Conservation (phyloP, 805 yeast genomes). For the Novakomyces olei region DNA sequence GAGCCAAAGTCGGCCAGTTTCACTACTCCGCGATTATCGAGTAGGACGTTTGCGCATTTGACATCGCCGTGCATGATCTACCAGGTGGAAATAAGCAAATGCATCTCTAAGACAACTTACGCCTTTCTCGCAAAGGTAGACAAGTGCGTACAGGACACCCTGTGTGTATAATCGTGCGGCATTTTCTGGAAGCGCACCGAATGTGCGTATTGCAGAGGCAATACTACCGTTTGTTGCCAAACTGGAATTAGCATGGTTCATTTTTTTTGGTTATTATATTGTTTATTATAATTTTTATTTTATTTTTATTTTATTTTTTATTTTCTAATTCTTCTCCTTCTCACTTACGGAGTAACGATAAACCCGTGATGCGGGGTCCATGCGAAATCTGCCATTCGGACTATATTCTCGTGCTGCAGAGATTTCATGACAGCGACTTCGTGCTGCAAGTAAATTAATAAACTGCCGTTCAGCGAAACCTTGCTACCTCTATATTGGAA, state of each 20-base stretch:
- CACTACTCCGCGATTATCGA: constrained; percentile 39
- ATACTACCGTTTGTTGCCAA: constrained; percentile 33
- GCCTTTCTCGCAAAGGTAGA: constrained; percentile 45
- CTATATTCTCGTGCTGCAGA: constrained; percentile 14
- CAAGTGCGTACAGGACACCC: constrained; percentile 39
- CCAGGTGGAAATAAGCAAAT: too few species aligned
- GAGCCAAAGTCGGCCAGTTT: constrained; percentile 65
- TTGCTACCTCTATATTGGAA: constrained; percentile 42
- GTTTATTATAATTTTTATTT: constrained; percentile 28
- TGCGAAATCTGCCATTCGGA: constrained; percentile 49
- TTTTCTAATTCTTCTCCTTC: constrained; percentile 2
- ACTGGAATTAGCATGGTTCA: constrained; percentile 1
- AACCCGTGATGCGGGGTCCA: constrained; percentile 26
- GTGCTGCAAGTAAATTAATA: constrained; percentile 22
- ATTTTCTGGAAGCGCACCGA: constrained; percentile 33
- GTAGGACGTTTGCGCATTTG: constrained; percentile 49
- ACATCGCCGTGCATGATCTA: constrained; percentile 58
- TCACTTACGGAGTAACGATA: not conserved
- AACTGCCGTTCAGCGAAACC: constrained; percentile 14
- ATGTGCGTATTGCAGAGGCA: constrained; percentile 28
- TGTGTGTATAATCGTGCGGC: constrained; percentile 28
- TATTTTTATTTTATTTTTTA: constrained; percentile 49
- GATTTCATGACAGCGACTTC: not conserved
- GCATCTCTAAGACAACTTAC: too few species aligned
- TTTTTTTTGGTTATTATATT: constrained; percentile 42